A percentile compares a stretch with the other conserved stretches of the same genome.
These are phyloP conservation scores for Fomitopsis betulina DNA, from an alignment of 1,284 basidiomycete species.

Conservation along the genomic window DNA sequence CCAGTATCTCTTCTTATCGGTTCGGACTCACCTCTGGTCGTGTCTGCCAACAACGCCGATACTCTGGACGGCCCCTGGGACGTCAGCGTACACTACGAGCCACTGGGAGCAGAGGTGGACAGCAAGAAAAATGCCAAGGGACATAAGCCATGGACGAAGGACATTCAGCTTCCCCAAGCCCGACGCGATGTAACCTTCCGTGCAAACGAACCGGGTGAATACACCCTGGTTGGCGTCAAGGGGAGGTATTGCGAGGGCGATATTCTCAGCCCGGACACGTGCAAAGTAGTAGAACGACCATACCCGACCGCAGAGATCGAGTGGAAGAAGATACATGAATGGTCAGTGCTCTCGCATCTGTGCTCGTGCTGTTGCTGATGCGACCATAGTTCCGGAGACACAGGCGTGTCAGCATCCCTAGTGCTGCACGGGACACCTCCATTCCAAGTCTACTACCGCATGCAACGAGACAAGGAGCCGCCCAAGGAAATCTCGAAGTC, in stretches of 20 bases:
- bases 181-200: constrained; percentile 46
- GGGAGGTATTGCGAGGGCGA: constrained; percentile 80
- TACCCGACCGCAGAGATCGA: constrained; percentile 79
- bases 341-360: constrained; percentile 41
- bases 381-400: constrained; percentile 79
- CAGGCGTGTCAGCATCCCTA: constrained; percentile 85
- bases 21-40: constrained; percentile 46
- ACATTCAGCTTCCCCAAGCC: constrained; percentile 44
- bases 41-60: constrained; percentile 52
- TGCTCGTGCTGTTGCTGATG: neutral
- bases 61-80: constrained; percentile 64
- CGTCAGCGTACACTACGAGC: constrained; percentile 57
- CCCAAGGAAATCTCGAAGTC: constrained; percentile 53
- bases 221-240: constrained; percentile 67
- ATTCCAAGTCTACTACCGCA: constrained; percentile 79
- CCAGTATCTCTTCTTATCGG: constrained; percentile 77
- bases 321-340: constrained; percentile 90
- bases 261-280: constrained; percentile 77
- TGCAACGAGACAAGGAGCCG: constrained; percentile 67
- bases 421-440: constrained; percentile 88
- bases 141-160: constrained; percentile 58
- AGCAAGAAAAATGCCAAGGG: constrained; percentile 29
- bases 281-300: constrained; percentile 69
- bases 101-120: constrained; percentile 35
- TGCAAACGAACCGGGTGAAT: constrained; percentile 73